Base-by-base conservation (phyloP, 176 grass and related monocot genomes). In the Musa beccarii region DNA sequence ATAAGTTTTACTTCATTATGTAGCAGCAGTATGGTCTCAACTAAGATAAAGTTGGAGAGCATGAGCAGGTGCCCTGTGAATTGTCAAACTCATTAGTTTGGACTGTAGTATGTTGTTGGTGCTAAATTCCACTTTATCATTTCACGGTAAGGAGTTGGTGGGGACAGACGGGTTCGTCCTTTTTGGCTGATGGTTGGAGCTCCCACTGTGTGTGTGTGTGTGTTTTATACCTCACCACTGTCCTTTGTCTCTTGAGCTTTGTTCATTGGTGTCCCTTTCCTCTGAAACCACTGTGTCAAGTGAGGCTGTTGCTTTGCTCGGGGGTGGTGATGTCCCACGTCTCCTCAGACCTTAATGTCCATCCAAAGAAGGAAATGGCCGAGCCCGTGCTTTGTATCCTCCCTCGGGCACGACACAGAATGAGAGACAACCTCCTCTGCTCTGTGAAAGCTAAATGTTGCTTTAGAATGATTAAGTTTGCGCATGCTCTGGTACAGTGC, bases 401-500 rank as follows among this genome's bases (percentile, higher is more conserved):
- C 66, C n/a, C 57, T 59, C 15, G 15, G 10, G 66, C 66, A 49
- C 49, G 66, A 34, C 34, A 43, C 34, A 43, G 34, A 43, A 43
- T 43, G 23, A 74, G 24, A 57, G 15, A 43, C 34, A 43, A 74
- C 19, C 34, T 56, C 23, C 4, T 56, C 12, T 26, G 6, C 10
- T 1, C 53, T 13, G 29, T 26, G 52, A 74, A 74, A 74, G 72
- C 25, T 34, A 74, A 74, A 74, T 23, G 28, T 56, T 74, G 53
- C 53, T 55, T 57, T 56, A 50, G 72, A 26, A 56, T 74, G 72
- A 56, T 59, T 34, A 74, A 56, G 20, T 34, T 56, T 28, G 72
- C 72, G 72, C 72, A 74, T 74, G 72, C 72, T 56, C 23, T n/a
- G 53, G 13, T 14, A 74, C 72, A 74, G 72, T 74, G 72, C 11